A percentile compares a stretch with the other conserved stretches of the same genome.
These are phyloP conservation scores for Zygosaccharomyces kombuchaensis DNA, from an alignment of 805 yeast species.

Conservation along the genomic window DNA sequence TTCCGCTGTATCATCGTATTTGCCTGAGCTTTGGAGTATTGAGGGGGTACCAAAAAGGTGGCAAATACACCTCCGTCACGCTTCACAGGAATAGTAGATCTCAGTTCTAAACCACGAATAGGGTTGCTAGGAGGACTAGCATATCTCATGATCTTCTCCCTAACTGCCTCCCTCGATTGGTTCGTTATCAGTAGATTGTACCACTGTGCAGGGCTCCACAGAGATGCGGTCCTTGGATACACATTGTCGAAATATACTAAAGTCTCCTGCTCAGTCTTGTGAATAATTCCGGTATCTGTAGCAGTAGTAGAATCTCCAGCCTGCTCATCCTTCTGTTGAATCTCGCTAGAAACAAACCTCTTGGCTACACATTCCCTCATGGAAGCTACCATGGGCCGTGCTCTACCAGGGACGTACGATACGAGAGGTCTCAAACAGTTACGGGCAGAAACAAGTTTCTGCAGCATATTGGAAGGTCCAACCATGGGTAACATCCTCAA, in stretches of 20 bases:
- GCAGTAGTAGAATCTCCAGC: conserved; percentile 54
- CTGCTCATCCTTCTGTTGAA: conserved; percentile 42
- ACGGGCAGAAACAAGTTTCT: not conserved
- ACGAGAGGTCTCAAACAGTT: not conserved
- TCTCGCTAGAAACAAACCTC: conserved; percentile 38
- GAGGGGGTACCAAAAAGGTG: conserved; percentile 59
- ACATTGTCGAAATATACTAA: conserved; percentile 55
- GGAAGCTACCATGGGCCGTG: not conserved
- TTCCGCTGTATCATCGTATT: conserved; percentile 49
- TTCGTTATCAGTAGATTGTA: conserved; percentile 37
- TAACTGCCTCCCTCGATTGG: conserved; percentile 38
- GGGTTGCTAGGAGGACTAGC: conserved; percentile 39
- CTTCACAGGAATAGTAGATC: conserved; percentile 61
- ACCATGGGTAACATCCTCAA: not conserved
- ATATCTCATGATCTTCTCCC: conserved; percentile 37
- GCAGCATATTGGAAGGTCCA: not conserved
- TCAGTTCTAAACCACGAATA: conserved; percentile 44
- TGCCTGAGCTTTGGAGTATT: conserved; percentile 46
- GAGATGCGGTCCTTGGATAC: conserved; percentile 42
- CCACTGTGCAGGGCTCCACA: conserved; percentile 46
- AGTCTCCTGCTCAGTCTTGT: conserved; percentile 46
- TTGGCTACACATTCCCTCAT: not conserved
- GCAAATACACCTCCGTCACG: conserved; percentile 96
- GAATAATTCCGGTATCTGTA: conserved; percentile 54
- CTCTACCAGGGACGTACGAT: not conserved